Conservation (phyloP, 228 moss, liverwort and hornwort species). For the Sphagnum fallax region DNA sequence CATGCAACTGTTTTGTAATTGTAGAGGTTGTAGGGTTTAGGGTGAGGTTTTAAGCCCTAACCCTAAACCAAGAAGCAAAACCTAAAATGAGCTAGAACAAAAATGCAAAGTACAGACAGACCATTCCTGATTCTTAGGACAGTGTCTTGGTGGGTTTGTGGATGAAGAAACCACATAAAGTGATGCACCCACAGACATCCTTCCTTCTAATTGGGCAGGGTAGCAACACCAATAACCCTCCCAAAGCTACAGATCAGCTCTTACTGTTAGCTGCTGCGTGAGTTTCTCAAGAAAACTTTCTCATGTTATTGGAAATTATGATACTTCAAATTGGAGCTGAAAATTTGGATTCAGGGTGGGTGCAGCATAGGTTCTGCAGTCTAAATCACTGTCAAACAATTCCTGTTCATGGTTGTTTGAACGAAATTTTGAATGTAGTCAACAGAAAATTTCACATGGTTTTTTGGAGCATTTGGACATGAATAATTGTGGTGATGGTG, state of each 20-base stretch:
- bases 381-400: background rate
- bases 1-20: background rate
- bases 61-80: too few relatives aligned
- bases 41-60: too few relatives aligned
- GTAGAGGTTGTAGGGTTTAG: background rate
- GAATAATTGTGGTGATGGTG: too few relatives aligned
- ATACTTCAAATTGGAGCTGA: too few relatives aligned
- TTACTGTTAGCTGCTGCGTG: slow-evolving; percentile 86
- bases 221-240: slow-evolving; percentile 36
- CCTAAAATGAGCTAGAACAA: too few relatives aligned
- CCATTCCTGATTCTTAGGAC: too few relatives aligned
- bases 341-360: background rate
- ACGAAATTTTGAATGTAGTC: too few relatives aligned
- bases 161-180: slow-evolving; percentile 51
- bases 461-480: too few relatives aligned
- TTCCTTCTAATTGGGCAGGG: slow-evolving; percentile 78
- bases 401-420: background rate
- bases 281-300: slow-evolving; percentile 4
- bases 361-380: background rate
- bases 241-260: slow-evolving; percentile 56
- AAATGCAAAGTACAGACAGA: too few relatives aligned
- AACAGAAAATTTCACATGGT: too few relatives aligned
- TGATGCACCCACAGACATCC: slow-evolving; percentile 52
- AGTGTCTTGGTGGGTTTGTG: background rate
- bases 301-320: background rate